Evolutionary conservation across 768 basidiomycete species (phyloP), one percentile per base, ranked within the genome.

Genomic region (Leucocoprinus birnbaumii): DNA sequence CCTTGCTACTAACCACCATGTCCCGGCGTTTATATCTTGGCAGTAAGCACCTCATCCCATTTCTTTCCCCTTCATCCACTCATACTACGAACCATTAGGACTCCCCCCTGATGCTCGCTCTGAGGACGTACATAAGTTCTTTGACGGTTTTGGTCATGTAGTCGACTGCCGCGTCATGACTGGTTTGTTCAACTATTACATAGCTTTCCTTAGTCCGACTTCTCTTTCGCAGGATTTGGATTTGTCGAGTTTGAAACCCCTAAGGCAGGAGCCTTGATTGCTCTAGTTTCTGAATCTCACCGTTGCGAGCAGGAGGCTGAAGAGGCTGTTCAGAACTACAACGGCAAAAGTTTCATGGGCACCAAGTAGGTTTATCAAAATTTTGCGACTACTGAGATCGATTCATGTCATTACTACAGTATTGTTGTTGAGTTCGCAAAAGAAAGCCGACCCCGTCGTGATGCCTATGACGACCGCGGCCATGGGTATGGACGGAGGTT

Each of bases 341-440:
- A 94, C 56, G 91, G 91, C 48, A 94, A 94, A 72, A 71, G 78
- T 34, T 95, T 97, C 73, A 85, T 94, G 85, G 95, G 95, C 45
- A 78, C 84, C 60, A 88, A 84, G 94, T 94, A 68, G 56, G 77
- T 60, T 9, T 22, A 63, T 37, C 59, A 22, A 14, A 14, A 46
- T 35, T 53, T 35, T 25, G 37, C 7, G 21, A 18, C 4, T 40
- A 42, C 11, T 13, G 18, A 18, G 9, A 7, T 38, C 13, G 16
- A 18, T 37, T 47, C 5, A 44, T 14, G 60, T 13, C 11, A 13
- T 55, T 19, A 57, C 38, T 43, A 3, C 52, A 97, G 95, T 66
- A 91, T 99, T 59, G 89, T 97, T 13, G 94, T 99, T 43, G 93
- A 99, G 68, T 94, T 94, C 65, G 94, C 96, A 7, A 95, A 96